Conservation (phyloP, 805 yeast genomes). For the Torulaspora microellipsoides region DNA sequence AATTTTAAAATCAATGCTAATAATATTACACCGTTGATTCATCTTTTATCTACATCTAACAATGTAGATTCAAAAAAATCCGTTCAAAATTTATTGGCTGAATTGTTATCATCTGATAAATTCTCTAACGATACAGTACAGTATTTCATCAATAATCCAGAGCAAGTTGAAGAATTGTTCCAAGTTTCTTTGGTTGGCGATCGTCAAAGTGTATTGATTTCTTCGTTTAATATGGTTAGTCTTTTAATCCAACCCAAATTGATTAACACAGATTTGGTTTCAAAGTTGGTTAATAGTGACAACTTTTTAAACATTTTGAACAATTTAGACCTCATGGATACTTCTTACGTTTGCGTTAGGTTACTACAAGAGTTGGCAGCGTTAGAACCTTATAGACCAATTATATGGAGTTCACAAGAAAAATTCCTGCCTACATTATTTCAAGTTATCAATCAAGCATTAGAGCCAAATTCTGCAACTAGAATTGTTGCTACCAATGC, state of each 20-base stretch:
- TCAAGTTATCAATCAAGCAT: constrained; percentile 41
- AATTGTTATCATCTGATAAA: constrained; percentile 25
- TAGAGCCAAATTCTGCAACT: constrained; percentile 29
- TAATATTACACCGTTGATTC: constrained; percentile 24
- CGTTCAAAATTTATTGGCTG: constrained; percentile 31
- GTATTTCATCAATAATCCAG: constrained; percentile 22
- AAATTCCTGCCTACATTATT: constrained; percentile 48
- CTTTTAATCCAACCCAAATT: constrained; percentile 27
- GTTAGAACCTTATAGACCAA: constrained; percentile 24
- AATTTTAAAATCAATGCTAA: constrained; percentile 14
- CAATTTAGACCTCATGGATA: constrained; percentile 29
- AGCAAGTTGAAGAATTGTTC: constrained; percentile 21
- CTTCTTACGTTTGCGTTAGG: constrained; percentile 31
- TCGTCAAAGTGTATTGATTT: constrained; percentile 30
- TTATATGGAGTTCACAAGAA: constrained; percentile 33
- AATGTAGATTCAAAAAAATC: constrained; percentile 29
- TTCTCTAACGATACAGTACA: constrained; percentile 19
- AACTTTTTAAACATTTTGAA: constrained; percentile 22
- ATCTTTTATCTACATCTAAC: constrained; percentile 26
- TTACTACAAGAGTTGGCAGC: constrained; percentile 31
- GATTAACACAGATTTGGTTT: constrained; percentile 17
- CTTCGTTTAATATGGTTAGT: constrained; percentile 32
- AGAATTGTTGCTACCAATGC: constrained; percentile 34
- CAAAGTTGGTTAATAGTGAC: constrained; percentile 20
- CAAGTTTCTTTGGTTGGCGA: constrained; percentile 27